phyloP scores from a whole-genome alignment of 345 rosid species.

The thale cress (Arabidopsis thaliana) region TAIR10.1 NC_003070.9:21047001-21047500 shows the following conservation, averaged over 20 bases:
- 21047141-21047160: constrained; percentile 89
- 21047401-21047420: constrained; percentile 54
- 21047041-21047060: constrained; percentile 10
- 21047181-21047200: constrained; percentile 72
- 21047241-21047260: constrained; percentile 89
- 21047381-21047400: constrained; percentile 45
- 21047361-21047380: constrained; percentile 80
- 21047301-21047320: constrained; percentile 52
- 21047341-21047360: constrained; percentile 68
- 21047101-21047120: constrained; percentile 60
- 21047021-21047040: constrained; percentile 63
- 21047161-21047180: constrained; percentile 96
- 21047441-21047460: constrained; percentile 64
- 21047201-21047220: constrained; percentile 75
- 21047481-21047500: constrained; percentile 74
- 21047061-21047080: not conserved
- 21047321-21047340: constrained; percentile 55
- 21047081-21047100: not conserved
- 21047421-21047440: constrained; percentile 46
- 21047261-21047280: constrained; percentile 81
- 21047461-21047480: constrained; percentile 87
- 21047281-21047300: constrained; percentile 91
- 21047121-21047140: constrained; percentile 83
- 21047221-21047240: constrained; percentile 96
- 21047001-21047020: constrained; percentile 84